These are phyloP conservation scores for Pichia sp. DNA, from an alignment of 1,139 yeast species.

Conservation along the genomic window DNA sequence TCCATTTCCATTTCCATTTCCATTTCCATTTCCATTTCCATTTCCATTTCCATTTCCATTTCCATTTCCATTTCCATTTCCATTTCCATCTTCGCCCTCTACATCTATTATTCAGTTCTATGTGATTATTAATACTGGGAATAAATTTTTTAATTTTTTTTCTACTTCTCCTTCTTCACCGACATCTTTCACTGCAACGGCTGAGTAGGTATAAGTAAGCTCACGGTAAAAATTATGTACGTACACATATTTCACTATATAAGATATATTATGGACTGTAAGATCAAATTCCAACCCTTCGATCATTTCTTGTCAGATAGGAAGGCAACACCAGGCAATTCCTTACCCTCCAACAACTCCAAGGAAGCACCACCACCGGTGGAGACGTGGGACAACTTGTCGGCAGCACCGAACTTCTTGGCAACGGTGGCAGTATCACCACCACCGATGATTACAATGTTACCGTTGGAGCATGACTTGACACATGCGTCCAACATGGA, in stretches of 20 bases:
- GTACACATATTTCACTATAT: neutral
- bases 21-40: neutral
- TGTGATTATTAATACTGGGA: too few species aligned
- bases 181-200: neutral
- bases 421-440: slow-evolving; percentile 99
- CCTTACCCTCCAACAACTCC: slow-evolving; percentile 97
- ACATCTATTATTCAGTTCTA: neutral
- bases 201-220: neutral
- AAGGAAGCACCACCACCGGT: slow-evolving; percentile 99
- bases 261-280: neutral
- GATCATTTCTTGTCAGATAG: slow-evolving; percentile 21
- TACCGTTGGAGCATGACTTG: slow-evolving; percentile 77
- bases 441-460: slow-evolving; percentile 97
- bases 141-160: too few species aligned
- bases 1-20: neutral
- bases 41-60: neutral
- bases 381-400: slow-evolving; percentile 92
- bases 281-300: neutral
- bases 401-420: slow-evolving; percentile 92
- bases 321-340: slow-evolving; percentile 81
- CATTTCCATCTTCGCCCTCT: neutral
- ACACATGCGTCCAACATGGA: slow-evolving; percentile 82
- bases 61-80: neutral
- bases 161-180: too few species aligned
- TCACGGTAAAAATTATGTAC: neutral